phyloP scores from a whole-genome alignment of 495 filamentous ascomycete genomes.

The Penicillium lagena region DNA sequence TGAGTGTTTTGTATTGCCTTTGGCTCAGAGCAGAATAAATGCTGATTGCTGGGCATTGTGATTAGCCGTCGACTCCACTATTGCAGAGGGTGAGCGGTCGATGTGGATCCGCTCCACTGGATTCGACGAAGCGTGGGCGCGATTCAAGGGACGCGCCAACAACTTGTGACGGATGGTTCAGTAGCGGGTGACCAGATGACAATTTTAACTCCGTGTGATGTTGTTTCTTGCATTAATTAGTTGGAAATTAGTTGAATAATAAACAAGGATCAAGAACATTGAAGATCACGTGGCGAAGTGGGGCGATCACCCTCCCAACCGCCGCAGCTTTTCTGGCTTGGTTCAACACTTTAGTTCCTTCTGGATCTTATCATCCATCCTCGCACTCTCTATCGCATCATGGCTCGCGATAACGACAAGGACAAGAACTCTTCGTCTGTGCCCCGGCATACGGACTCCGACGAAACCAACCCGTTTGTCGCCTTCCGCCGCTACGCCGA shows the following conservation, averaged over 20 bases:
- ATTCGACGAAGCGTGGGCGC: slow-evolving; percentile 31
- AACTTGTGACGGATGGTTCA: too few species aligned
- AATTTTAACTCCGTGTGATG: too few species aligned
- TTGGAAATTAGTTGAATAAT: neutral
- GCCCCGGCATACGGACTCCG: neutral
- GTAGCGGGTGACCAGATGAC: too few species aligned
- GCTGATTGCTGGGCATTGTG: slow-evolving; percentile 5
- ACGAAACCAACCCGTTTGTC: slow-evolving; percentile 49
- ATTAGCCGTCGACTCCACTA: slow-evolving; percentile 28
- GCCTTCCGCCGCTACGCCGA: slow-evolving; percentile 56
- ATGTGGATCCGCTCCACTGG: slow-evolving; percentile 31
- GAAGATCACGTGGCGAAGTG: slow-evolving; percentile 25
- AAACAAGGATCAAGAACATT: slow-evolving; percentile 4
- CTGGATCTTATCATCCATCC: neutral
- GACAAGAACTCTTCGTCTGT: neutral
- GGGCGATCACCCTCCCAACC: slow-evolving; percentile 21
- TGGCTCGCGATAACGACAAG: slow-evolving; percentile 26
- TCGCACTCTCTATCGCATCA: slow-evolving; percentile 6
- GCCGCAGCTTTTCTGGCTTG: slow-evolving; percentile 11
- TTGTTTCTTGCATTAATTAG: too few species aligned
- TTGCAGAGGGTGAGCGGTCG: slow-evolving; percentile 2
- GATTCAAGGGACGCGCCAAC: slow-evolving; percentile 13
- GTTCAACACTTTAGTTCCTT: neutral
- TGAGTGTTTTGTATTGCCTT: slow-evolving; percentile 25
- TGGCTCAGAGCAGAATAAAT: neutral